Evolutionary conservation across 2,329 filamentous ascomycete genomes (phyloP), one percentile per base, ranked within the genome.

Genomic region (Ophiognomonia clavigignenti-juglandacearum): DNA sequence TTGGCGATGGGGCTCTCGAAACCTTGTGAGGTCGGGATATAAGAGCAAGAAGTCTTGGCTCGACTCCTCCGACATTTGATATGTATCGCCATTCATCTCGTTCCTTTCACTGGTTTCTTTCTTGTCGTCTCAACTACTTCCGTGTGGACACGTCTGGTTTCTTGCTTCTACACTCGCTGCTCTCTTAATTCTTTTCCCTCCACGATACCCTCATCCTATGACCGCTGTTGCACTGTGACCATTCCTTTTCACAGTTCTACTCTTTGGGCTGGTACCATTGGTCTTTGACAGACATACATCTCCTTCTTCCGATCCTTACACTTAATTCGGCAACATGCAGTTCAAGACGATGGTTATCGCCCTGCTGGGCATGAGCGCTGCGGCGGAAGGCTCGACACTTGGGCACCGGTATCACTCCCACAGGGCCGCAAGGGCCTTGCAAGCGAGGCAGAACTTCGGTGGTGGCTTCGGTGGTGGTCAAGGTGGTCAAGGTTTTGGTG

Each of bases 261-360:
- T 20, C n/a, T 35, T 39, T 49, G 43, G 47, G 46, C 47, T 42
- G 47, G 47, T 49, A 49, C 47, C 47, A 42, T 41, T 20, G 37
- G 20, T 49, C 47, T 39, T 49, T 42, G 35, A 46, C 38, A 40
- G 45, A 44, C 43, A 13, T 29, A n/a, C 42, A 23, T 27, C 34
- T 41, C 22, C 22, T 31, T 10, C 37, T 31, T 26, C 43, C n/a
- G n/a, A n/a, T n/a, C n/a, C n/a, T n/a, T n/a, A n/a, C n/a, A n/a
- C n/a, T n/a, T n/a, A n/a, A 7, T 8, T 18, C 4, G 39, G 49
- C 67, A 75, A 57, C 39, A 80, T 80, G 77, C 70, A 77, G 59
- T 59, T 77, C 59, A 76, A 77, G 61, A 66, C 65, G 50, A 57
- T 74, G 39, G 54, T 78, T 51, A 51, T 75, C 39, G 68, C 73